Percentiles rank a stretch among this genome's conserved stretches.
Conservation (phyloP, 371 early-diverging fungal species). For the Lichtheimia hyalospora region DNA sequence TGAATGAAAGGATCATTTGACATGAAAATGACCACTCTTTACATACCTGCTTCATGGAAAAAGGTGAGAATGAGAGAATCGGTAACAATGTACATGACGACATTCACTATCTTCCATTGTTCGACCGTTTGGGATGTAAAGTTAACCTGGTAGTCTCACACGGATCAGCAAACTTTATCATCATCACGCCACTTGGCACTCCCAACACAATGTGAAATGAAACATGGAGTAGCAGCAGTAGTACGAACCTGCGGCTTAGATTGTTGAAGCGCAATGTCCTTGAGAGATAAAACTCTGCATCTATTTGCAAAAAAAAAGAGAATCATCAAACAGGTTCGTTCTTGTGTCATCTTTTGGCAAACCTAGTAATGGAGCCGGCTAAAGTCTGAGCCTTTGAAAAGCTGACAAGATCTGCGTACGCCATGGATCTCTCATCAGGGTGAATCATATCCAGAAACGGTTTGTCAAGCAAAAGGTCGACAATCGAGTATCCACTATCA, state of each 20-base stretch:
- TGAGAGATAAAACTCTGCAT: not conserved
- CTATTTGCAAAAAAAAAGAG: not conserved
- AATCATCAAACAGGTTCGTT: not conserved
- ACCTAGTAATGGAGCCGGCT: slow-evolving; percentile 62
- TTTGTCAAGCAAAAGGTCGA: slow-evolving; percentile 38
- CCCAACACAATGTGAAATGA: not conserved
- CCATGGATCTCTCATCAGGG: slow-evolving; percentile 55
- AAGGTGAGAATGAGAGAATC: slow-evolving; percentile 54
- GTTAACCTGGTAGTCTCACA: not conserved
- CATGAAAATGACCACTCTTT: not conserved
- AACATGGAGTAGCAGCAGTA: not conserved
- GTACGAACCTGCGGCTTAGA: not conserved
- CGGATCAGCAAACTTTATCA: not conserved
- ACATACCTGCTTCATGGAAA: slow-evolving; percentile 46
- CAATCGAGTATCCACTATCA: slow-evolving; percentile 26
- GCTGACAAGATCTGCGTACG: slow-evolving; percentile 48
- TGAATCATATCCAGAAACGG: slow-evolving; percentile 62
- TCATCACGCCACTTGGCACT: not conserved
- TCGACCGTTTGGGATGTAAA: slow-evolving; percentile 5
- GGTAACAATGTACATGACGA: slow-evolving; percentile 57
- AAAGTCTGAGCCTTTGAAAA: slow-evolving; percentile 52
- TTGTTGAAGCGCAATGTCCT: not conserved
- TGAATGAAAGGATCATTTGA: not conserved
- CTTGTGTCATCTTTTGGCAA: not conserved
- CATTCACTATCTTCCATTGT: slow-evolving; percentile 52